Base-by-base conservation (phyloP, 2,329 filamentous ascomycete species). In the Fusarium globosum region DNA sequence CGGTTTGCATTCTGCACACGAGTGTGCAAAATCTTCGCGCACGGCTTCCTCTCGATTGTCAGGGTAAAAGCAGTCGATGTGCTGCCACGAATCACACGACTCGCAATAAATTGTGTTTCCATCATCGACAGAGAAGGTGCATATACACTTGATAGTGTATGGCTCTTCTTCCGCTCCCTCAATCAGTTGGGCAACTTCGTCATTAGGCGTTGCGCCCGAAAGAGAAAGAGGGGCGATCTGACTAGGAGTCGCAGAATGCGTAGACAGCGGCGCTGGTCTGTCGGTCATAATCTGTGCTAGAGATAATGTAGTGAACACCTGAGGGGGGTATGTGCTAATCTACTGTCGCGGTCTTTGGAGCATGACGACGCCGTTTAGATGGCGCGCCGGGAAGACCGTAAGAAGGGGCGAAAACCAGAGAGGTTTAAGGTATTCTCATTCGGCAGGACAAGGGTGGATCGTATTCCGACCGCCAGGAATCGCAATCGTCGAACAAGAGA, bases 61-160 rank as follows among this genome's bases (percentile, higher is more conserved):
- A 28, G 90, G 90, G 81, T 98, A 98, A 84, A 97, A 98, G 84
- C 96, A 99, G 81, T 95, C 92, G 78, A 97, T 97, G 83, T 99
- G 96, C 84, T 99, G 96, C 96, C 96, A 99, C 56, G 95, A 96
- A 81, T 97, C 94, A 87, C 96, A 99, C 67, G 88, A 90, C 81
- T 98, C 96, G 87, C 96, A 99, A 83, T 95, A 94, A 71, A 99
- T 97, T 68, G 96, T 99, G 83, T 94, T 96, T 83, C 96, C 96
- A 86, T 99, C 96, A 87, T 99, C 96, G 86, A 97, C 95, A 82
- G 91, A 86, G 83, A 93, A 98, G 82, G 91, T 91, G 85, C 96
- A 99, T 78, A 98, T 97, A 89, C 96, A 99, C 87, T 97, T 97
- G 86, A 98, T 98, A 68, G 94, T 97, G 83, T 97, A 97, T 23